phyloP scores from a whole-genome alignment of 1,284 basidiomycete species.

The Uromyces viciae-fabae region DNA sequence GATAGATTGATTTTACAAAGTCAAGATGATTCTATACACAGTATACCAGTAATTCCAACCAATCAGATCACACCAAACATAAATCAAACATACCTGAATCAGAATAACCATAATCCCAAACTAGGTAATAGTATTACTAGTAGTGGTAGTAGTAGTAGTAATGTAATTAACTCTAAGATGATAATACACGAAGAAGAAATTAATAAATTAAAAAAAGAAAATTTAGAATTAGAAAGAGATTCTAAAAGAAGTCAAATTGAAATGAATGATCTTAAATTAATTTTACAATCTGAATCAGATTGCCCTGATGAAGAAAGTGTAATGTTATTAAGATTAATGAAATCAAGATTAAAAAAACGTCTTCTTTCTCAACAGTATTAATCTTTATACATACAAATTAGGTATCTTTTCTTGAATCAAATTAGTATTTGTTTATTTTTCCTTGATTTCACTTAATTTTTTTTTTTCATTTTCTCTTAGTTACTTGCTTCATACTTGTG shows the following conservation, averaged over 20 bases:
- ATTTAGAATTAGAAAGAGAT: background rate
- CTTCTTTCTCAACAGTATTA: background rate
- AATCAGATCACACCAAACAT: background rate
- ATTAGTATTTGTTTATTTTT: too few relatives aligned
- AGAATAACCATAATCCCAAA: too few relatives aligned
- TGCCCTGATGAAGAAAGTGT: background rate
- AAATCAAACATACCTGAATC: background rate
- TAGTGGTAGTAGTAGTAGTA: too few relatives aligned
- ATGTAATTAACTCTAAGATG: background rate
- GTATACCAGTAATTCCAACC: background rate
- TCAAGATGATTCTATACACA: background rate
- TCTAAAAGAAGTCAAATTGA: background rate
- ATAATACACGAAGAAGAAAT: background rate
- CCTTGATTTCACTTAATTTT: too few relatives aligned
- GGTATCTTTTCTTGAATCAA: too few relatives aligned
- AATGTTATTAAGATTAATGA: background rate
- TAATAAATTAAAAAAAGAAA: background rate
- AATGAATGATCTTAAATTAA: conserved; percentile 1
- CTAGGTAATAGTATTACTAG: too few relatives aligned
- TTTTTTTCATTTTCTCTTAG: too few relatives aligned
- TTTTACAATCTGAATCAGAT: conserved; percentile 2
- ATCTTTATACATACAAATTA: too few relatives aligned
- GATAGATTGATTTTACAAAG: background rate
- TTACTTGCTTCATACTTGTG: too few relatives aligned
- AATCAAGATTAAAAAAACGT: conserved; percentile 16